Conservation (phyloP, 2,329 filamentous ascomycete genomes). For the Penicillium sp. region DNA sequence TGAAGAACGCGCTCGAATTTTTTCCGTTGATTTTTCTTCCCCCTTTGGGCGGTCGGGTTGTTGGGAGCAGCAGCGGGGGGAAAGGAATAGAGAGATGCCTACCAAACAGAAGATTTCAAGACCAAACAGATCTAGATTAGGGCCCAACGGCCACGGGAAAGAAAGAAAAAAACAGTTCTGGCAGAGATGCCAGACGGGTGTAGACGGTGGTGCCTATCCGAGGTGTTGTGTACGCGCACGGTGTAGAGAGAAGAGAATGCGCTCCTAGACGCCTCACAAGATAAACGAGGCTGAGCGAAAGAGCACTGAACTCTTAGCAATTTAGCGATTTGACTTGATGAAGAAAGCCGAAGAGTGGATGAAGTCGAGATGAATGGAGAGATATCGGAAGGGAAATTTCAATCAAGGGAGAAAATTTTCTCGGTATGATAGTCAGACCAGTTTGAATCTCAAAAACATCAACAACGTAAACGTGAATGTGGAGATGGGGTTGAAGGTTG, state of each 20-base stretch:
- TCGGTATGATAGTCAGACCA: conserved; percentile 1
- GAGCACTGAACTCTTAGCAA: conserved; percentile 9
- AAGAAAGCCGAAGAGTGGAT: background rate
- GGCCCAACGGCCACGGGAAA: conserved; percentile 30
- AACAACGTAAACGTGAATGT: background rate
- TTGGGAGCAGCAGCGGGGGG: background rate
- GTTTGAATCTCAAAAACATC: conserved; percentile 12
- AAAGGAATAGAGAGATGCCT: conserved; percentile 15
- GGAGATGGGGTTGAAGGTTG: conserved; percentile 18
- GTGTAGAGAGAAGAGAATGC: conserved; percentile 21
- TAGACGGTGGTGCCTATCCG: conserved; percentile 22
- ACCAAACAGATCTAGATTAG: conserved; percentile 28
- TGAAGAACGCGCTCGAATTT: conserved; percentile 7
- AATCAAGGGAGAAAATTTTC: conserved; percentile 27
- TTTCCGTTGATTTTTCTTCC: conserved; percentile 5
- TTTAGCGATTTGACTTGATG: conserved; percentile 14
- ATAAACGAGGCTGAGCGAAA: conserved; percentile 10
- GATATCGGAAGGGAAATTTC: conserved; percentile 5
- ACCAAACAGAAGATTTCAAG: conserved; percentile 30
- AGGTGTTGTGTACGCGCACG: conserved; percentile 14
- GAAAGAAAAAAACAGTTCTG: conserved; percentile 21
- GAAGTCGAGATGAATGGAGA: conserved; percentile 8
- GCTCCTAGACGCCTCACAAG: conserved; percentile 19
- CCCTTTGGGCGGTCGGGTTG: conserved; percentile 4
- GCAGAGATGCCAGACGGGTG: conserved; percentile 27